Base-by-base conservation (phyloP, 2,329 filamentous ascomycete genomes). In the Pseudofabraea citricarpa region DNA sequence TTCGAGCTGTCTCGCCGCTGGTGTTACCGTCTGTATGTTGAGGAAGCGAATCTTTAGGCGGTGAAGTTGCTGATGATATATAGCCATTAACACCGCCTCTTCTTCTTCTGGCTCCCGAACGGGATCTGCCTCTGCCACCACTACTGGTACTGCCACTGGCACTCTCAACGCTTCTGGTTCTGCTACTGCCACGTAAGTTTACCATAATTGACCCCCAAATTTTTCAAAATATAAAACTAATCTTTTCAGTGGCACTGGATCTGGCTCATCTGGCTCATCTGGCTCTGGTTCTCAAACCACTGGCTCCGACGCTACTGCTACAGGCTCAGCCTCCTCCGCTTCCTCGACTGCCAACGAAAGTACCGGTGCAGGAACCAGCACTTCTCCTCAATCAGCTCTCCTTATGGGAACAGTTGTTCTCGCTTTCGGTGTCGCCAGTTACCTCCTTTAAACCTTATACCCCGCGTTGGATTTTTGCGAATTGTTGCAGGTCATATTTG, bases 11-110 rank as follows among this genome's bases (percentile, higher is more conserved):
- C 47, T 50, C 31, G 44, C 45, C 13, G 36, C 12, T 26, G 45
- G 45, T 37, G 33, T 48, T 21, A 48, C 46, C 33, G 53, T 55
- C 42, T 40, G 52, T 54, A 52, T 23, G 50, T 35, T 12, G 6
- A 18, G 19, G 19, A 35, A 36, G 12, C 29, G 29, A 15, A 23
- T 32, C 19, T 31, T 13, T 12, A 26, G 12, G 5, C 38, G 15
- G 39, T 20, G 7, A 31, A 18, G 15, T 43, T 31, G 22, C 40
- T 47, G 22, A 46, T 22, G 40, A 33, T 18, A 23, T 32, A n/a
- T 37, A 40, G 44, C 47, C 44, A 46, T 49, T 43, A 29, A 46
- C 22, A 38, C 42, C 21, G 36, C 49, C 21, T 43, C 48, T 24
- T 49, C 48, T 22, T 33, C 47, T 19, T 38, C 50, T 4, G 43